Evolutionary conservation across 345 rosid species (phyloP).

Genomic region (Balakata baccata): DNA sequence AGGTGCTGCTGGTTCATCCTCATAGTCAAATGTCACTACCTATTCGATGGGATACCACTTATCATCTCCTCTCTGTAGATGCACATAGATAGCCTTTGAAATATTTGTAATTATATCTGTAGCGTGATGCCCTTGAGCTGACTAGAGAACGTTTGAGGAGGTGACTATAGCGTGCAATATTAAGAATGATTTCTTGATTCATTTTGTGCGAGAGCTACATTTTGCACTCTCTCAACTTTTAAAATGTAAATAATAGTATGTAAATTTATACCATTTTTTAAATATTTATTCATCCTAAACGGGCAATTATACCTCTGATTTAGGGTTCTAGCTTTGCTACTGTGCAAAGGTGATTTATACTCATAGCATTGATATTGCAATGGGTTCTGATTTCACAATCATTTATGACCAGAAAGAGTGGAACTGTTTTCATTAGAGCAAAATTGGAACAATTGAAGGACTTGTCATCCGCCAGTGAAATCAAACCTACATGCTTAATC

Average conservation of each 20-base stretch:
- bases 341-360: not conserved
- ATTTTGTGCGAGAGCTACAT: too few relatives aligned
- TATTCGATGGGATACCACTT: slow-evolving; percentile 5
- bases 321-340: too few relatives aligned
- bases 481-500: not conserved
- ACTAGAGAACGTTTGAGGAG: not conserved
- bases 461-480: not conserved
- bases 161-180: not conserved
- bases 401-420: not conserved
- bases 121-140: slow-evolving; percentile 2
- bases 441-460: not conserved
- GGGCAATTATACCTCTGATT: too few relatives aligned
- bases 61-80: slow-evolving; percentile 10
- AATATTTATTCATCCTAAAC: too few relatives aligned
- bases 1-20: slow-evolving; percentile 26
- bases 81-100: not conserved
- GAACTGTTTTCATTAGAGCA: not conserved
- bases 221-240: too few relatives aligned
- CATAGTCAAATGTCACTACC: slow-evolving; percentile 17
- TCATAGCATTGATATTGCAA: not conserved
- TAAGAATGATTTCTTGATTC: slow-evolving; percentile 4
- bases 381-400: not conserved
- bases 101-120: slow-evolving; percentile 1
- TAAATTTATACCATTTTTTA: too few relatives aligned
- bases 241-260: too few relatives aligned